Conservation (phyloP, 1,139 yeast species). For the Wickerhamomyces sp. region DNA sequence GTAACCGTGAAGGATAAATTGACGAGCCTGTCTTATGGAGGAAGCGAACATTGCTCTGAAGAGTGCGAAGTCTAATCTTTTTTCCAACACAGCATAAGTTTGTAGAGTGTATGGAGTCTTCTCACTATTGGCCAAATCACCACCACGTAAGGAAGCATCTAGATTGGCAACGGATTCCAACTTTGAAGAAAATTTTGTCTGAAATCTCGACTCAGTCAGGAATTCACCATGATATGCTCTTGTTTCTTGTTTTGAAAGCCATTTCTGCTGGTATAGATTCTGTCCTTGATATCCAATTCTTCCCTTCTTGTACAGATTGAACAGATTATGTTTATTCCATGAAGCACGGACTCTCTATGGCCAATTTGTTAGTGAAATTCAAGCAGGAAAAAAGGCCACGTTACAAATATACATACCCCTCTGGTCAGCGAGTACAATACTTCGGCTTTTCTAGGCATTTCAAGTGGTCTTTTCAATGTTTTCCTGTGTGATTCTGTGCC, state of each 20-base stretch:
- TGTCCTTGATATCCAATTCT: conserved; percentile 47
- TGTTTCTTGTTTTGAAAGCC: conserved; percentile 87
- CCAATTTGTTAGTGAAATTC: neutral
- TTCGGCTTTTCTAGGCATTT: conserved; percentile 61
- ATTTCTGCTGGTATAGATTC: conserved; percentile 83
- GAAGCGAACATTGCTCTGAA: conserved; percentile 93
- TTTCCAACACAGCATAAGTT: conserved; percentile 83
- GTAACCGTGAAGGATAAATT: conserved; percentile 75
- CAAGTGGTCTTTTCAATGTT: neutral
- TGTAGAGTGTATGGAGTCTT: conserved; percentile 82
- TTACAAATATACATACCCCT: conserved; percentile 30
- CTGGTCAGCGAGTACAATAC: conserved; percentile 56
- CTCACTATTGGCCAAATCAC: conserved; percentile 36
- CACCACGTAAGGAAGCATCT: conserved; percentile 68
- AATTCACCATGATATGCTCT: conserved; percentile 96
- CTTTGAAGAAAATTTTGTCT: conserved; percentile 64
- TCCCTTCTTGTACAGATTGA: conserved; percentile 74
- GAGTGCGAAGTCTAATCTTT: conserved; percentile 82
- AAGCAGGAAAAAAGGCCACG: neutral
- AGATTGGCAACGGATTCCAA: conserved; percentile 82
- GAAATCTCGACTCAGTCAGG: conserved; percentile 79
- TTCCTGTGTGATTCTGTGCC: no score
- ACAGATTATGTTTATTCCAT: conserved; percentile 87
- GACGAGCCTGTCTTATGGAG: conserved; percentile 90
- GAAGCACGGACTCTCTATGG: conserved; percentile 71